These are phyloP conservation scores for Amanita rubescens DNA, from an alignment of 768 basidiomycete species.

Conservation along the genomic window DNA sequence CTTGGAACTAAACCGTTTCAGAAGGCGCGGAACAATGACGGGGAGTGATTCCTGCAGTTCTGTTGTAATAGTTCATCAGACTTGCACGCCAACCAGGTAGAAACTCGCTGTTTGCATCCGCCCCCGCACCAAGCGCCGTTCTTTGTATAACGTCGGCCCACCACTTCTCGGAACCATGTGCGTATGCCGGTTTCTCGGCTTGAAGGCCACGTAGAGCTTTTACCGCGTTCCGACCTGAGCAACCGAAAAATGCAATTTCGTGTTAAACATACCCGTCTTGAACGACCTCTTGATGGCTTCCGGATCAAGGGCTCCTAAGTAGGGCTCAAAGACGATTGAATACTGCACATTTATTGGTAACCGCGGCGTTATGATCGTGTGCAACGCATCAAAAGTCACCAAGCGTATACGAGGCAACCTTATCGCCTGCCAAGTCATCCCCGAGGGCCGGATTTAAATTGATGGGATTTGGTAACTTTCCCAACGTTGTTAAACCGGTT, in stretches of 20 bases:
- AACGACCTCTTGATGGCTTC: constrained; percentile 49
- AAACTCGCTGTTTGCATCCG: constrained; percentile 43
- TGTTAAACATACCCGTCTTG: constrained; percentile 37
- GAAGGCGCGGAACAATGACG: constrained; percentile 52
- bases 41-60: constrained; percentile 46
- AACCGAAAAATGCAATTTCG: background rate
- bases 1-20: constrained; percentile 60
- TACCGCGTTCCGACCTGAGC: background rate
- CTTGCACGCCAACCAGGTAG: background rate
- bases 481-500: no score
- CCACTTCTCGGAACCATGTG: constrained; percentile 49
- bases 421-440: background rate
- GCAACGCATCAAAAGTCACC: constrained; percentile 73
- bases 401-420: constrained; percentile 35
- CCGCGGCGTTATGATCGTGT: constrained; percentile 68
- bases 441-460: background rate
- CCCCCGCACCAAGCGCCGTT: constrained; percentile 73
- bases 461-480: background rate
- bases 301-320: constrained; percentile 54
- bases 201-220: constrained; percentile 42
- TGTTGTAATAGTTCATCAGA: constrained; percentile 18
- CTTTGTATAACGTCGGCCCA: constrained; percentile 72
- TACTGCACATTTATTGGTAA: constrained; percentile 61
- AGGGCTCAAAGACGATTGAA: constrained; percentile 57
- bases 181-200: constrained; percentile 51